Base-by-base conservation (phyloP, 2,329 filamentous ascomycete species). In the Clonostachys rhizophaga region DNA sequence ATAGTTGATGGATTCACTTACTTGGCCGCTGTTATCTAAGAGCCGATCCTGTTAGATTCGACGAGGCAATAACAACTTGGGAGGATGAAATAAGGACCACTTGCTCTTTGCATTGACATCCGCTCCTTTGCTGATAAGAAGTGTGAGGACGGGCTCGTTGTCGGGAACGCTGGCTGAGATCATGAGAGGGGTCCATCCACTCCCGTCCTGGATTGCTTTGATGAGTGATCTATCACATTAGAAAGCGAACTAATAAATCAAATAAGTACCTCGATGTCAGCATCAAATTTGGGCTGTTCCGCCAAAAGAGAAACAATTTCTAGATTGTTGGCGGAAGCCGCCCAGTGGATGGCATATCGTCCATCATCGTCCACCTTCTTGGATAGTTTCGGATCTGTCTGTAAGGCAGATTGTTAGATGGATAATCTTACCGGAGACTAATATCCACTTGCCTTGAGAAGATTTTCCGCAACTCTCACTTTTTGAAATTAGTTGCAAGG, bases 291-390 rank as follows among this genome's bases (percentile, higher is more conserved):
- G 57, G 84, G 84, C 51, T 76, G 74, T 47, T 87, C 77, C 3
- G 87, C 77, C 5, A 97, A 74, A 17, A 92, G 63, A 44, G 86
- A 75, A 16, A 89, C 83, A 49, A 96, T 90, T 20, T 84, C 79
- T 7, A 86, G 68, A 55, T 83, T 85, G 63, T 94, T 95, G 65
- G 88, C 87, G 18, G 91, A 94, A 3, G 84, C 82, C 0, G 94
- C 92, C 94, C 94, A 99, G 74, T 99, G 94, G 48, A 97, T 83
- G 3, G 94, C 86, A 36, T 96, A 80, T 41, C 94, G 88, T 14
- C 90, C 89, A 64, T 99, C 94, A 43, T 89, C 86, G 59, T 99
- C 94, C 58, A 84, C 82, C 49, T 67, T 67, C 42, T 71, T 75
- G 24, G 89, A 84, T 37, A 95, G 79, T 58, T 88, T 91, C 3